Evolutionary conservation across 2,329 filamentous ascomycete genomes (phyloP).

Genomic region (Fusarium sp.): DNA sequence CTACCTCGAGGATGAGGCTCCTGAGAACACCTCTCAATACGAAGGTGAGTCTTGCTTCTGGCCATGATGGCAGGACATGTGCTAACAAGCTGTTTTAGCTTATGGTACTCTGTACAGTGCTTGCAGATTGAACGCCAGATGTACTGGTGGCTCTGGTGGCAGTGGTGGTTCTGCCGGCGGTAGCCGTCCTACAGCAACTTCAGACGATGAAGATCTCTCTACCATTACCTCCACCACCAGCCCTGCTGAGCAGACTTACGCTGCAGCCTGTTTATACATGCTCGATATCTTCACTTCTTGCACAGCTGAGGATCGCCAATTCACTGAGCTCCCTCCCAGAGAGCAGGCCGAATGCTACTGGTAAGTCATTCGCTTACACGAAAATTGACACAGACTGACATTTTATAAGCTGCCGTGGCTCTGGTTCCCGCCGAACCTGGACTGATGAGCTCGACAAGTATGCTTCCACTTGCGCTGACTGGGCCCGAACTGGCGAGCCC

Average conservation of each 20-base stretch:
- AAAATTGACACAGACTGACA: constrained; percentile 14
- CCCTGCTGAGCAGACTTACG: constrained; percentile 29
- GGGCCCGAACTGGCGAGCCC: constrained; percentile 42
- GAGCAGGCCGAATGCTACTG: constrained; percentile 47
- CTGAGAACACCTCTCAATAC: constrained; percentile 32
- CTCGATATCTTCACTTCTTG: constrained; percentile 40
- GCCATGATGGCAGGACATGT: too few species aligned
- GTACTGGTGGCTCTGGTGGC: background rate
- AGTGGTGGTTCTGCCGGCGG: background rate
- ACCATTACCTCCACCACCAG: constrained; percentile 19
- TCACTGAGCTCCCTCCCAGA: constrained; percentile 36
- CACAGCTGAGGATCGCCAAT: constrained; percentile 33
- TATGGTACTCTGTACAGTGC: constrained; percentile 40
- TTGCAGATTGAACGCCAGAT: constrained; percentile 28
- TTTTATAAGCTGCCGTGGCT: constrained; percentile 35
- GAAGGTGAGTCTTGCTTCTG: constrained; percentile 31
- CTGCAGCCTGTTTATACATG: constrained; percentile 41
- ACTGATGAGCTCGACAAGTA: constrained; percentile 44
- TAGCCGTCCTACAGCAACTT: constrained; percentile 6
- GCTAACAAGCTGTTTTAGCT: constrained; percentile 33
- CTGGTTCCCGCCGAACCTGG: constrained; percentile 33
- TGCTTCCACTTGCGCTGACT: constrained; percentile 43
- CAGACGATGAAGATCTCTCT: background rate
- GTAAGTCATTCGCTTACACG: constrained; percentile 27
- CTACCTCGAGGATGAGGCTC: constrained; percentile 39